A percentile compares a stretch with the other conserved stretches of the same genome.
phyloP scores from a whole-genome alignment of 495 filamentous ascomycete species.

The Ramalina intermedia region DNA sequence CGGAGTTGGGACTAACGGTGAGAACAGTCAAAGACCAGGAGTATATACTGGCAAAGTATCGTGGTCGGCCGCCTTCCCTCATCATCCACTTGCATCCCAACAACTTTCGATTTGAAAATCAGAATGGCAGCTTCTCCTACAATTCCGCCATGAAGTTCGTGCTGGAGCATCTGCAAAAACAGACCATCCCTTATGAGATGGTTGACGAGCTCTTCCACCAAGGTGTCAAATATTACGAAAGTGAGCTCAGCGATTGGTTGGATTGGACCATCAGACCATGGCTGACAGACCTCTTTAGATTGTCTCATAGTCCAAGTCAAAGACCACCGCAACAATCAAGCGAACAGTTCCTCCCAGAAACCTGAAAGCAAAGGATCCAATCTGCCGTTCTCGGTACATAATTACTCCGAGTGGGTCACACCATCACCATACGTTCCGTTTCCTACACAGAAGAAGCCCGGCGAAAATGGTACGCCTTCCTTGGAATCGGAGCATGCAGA shows the following conservation, averaged over 20 bases:
- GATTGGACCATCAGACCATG: not conserved
- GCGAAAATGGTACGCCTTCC: slow-evolving; percentile 25
- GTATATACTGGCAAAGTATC: slow-evolving; percentile 74
- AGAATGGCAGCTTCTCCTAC: slow-evolving; percentile 83
- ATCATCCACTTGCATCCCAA: slow-evolving; percentile 72
- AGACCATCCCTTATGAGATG: slow-evolving; percentile 61
- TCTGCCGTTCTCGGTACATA: slow-evolving; percentile 74
- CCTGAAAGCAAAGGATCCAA: slow-evolving; percentile 41
- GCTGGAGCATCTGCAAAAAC: slow-evolving; percentile 55
- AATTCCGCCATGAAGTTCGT: slow-evolving; percentile 80
- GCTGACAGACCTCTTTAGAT: slow-evolving; percentile 27
- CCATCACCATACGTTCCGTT: slow-evolving; percentile 77
- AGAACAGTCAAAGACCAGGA: slow-evolving; percentile 46
- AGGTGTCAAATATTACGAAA: slow-evolving; percentile 81
- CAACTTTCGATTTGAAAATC: slow-evolving; percentile 86
- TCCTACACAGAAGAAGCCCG: slow-evolving; percentile 30
- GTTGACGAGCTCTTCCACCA: slow-evolving; percentile 50
- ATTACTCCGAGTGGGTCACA: slow-evolving; percentile 73
- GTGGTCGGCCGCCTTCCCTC: slow-evolving; percentile 61
- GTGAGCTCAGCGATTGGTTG: slow-evolving; percentile 23
- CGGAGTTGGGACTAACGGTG: not conserved
- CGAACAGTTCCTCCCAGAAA: slow-evolving; percentile 36
- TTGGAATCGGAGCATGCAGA: slow-evolving; percentile 23
- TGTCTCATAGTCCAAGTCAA: slow-evolving; percentile 88
- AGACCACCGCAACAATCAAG: slow-evolving; percentile 59